Percentiles rank a stretch among this genome's conserved stretches.
These are phyloP conservation scores for Tulasnella sp. DNA, from an alignment of 768 basidiomycete genomes.

Conservation along the genomic window DNA sequence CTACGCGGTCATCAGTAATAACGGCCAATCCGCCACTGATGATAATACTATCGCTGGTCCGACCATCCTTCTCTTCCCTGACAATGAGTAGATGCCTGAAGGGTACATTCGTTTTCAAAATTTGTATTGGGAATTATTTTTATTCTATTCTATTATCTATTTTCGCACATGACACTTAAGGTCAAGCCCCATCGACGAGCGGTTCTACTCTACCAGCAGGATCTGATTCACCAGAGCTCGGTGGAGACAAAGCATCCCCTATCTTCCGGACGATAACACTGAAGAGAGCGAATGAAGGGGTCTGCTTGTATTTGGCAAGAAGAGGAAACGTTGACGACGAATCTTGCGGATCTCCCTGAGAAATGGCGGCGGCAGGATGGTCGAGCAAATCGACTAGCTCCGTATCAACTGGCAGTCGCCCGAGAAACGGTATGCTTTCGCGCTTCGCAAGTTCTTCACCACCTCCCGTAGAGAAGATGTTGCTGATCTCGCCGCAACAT, in stretches of 20 bases:
- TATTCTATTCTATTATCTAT: too few relatives aligned
- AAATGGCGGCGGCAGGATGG: constrained; percentile 29
- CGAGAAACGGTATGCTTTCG: constrained; percentile 70
- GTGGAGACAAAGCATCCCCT: constrained; percentile 24
- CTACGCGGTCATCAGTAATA: constrained; percentile 43
- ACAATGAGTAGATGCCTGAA: not conserved
- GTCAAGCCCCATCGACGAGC: not conserved
- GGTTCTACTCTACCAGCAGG: not conserved
- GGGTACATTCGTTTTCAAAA: not conserved
- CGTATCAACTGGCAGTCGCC: constrained; percentile 86
- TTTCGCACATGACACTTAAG: too few relatives aligned
- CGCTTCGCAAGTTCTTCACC: constrained; percentile 78
- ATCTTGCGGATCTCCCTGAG: not conserved
- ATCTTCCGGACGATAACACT: constrained; percentile 45
- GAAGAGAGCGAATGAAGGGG: constrained; percentile 65
- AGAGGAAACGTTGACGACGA: constrained; percentile 37
- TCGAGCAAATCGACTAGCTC: constrained; percentile 83
- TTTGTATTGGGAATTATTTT: not conserved
- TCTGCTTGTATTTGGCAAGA: constrained; percentile 54
- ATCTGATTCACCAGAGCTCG: not conserved
- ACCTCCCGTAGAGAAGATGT: constrained; percentile 90
- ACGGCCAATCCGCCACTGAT: constrained; percentile 36
- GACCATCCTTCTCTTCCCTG: not conserved
- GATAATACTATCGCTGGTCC: constrained; percentile 50
- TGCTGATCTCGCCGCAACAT: constrained; percentile 91